A percentile compares a stretch with the other conserved stretches of the same genome.
Evolutionary conservation across 257 asterid genomes (phyloP).

Genomic region (Ilex aquifolium): DNA sequence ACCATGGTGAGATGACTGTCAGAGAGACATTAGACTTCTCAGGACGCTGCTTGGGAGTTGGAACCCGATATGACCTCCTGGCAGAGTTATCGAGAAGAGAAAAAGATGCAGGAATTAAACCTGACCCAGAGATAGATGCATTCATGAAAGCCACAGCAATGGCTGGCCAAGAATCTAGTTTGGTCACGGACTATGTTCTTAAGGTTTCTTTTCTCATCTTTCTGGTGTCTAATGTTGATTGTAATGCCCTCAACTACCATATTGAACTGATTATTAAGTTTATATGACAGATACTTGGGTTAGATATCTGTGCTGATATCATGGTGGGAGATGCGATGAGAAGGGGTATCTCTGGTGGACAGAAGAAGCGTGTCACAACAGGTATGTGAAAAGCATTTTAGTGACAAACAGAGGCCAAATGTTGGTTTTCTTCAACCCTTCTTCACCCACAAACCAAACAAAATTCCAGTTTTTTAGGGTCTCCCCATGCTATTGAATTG

Average conservation of each 20-base stretch:
- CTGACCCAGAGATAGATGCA: constrained; percentile 85
- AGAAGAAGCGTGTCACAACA: not conserved
- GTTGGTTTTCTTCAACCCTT: constrained; percentile 33
- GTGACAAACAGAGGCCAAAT: constrained; percentile 60
- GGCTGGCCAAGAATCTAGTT: constrained; percentile 78
- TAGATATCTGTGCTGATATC: constrained; percentile 1
- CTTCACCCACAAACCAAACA: too few species aligned
- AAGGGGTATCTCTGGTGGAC: constrained; percentile 3
- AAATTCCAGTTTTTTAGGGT: too few species aligned
- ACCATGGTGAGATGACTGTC: constrained; percentile 94
- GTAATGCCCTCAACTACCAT: not conserved
- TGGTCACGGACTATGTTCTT: constrained; percentile 81
- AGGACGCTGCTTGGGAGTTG: constrained; percentile 91
- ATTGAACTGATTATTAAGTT: not conserved
- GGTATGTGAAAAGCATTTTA: not conserved
- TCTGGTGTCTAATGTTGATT: not conserved
- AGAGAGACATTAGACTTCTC: constrained; percentile 79
- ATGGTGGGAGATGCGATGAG: constrained; percentile 1
- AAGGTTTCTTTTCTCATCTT: constrained; percentile 43
- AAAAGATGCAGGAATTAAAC: constrained; percentile 76
- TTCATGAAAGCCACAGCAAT: constrained; percentile 95
- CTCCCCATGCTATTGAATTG: too few species aligned
- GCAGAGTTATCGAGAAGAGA: constrained; percentile 73
- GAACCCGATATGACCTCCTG: constrained; percentile 82
- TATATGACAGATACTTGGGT: not conserved